Conservation (phyloP, 306 rosid species). For the Morella rubra region DNA sequence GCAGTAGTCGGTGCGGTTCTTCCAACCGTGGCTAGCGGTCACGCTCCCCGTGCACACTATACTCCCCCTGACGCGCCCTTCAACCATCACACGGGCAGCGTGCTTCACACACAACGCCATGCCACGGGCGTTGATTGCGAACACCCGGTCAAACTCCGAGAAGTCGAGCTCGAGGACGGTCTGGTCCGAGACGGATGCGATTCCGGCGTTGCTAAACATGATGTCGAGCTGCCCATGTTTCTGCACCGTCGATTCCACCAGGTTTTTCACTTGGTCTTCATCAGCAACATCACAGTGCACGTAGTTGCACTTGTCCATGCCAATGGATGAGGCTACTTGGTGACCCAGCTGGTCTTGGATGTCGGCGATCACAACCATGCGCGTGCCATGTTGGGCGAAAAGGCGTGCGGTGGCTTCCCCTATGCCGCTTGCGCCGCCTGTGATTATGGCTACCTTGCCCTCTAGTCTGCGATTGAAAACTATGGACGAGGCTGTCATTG, state of each 20-base stretch:
- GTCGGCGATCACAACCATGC: slow-evolving; percentile 52
- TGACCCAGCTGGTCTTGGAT: slow-evolving; percentile 46
- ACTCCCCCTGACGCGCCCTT: slow-evolving; percentile 43
- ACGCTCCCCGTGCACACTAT: slow-evolving; percentile 50
- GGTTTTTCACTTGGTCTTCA: slow-evolving; percentile 45
- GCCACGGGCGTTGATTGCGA: slow-evolving; percentile 34
- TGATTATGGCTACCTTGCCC: slow-evolving; percentile 54
- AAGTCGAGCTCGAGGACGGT: slow-evolving; percentile 41
- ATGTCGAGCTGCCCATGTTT: slow-evolving; percentile 42
- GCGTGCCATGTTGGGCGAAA: slow-evolving; percentile 42
- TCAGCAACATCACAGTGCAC: slow-evolving; percentile 54
- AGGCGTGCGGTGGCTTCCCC: slow-evolving; percentile 54
- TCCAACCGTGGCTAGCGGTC: not conserved
- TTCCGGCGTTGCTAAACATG: slow-evolving; percentile 63
- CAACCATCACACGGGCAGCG: slow-evolving; percentile 56
- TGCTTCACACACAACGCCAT: slow-evolving; percentile 47
- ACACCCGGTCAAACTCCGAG: slow-evolving; percentile 24
- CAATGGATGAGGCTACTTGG: slow-evolving; percentile 44
- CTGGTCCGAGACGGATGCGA: slow-evolving; percentile 25
- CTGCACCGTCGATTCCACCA: slow-evolving; percentile 36
- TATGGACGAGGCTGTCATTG: slow-evolving; percentile 23
- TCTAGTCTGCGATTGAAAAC: slow-evolving; percentile 12
- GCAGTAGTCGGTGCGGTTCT: slow-evolving; percentile 23
- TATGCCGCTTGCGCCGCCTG: slow-evolving; percentile 69
- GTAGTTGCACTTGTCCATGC: slow-evolving; percentile 34